These are phyloP conservation scores for Fusarium circinatum DNA, from an alignment of 2,329 filamentous ascomycete genomes.

Conservation along the genomic window DNA sequence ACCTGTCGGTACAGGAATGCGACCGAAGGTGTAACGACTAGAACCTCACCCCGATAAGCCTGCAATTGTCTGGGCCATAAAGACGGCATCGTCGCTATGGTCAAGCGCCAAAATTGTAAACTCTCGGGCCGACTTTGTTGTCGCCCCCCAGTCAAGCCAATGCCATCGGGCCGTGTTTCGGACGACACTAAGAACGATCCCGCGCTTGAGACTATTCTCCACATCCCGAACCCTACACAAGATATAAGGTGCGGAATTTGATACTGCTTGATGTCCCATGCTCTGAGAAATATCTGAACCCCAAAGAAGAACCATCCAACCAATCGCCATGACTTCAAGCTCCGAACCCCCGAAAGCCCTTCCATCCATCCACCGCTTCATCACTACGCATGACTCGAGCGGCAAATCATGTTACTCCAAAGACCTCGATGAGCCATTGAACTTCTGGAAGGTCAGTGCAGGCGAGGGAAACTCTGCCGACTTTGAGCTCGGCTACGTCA, in stretches of 20 bases:
- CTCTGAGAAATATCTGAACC: background rate
- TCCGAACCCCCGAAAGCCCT: background rate
- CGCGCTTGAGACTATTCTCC: background rate
- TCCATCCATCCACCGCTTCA: background rate
- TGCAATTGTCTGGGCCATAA: background rate
- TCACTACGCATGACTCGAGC: background rate
- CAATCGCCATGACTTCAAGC: background rate
- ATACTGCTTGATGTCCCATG: background rate
- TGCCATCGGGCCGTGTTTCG: background rate
- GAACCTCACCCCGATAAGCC: background rate
- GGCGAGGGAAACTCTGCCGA: background rate
- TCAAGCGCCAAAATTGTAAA: no score
- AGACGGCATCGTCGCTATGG: background rate
- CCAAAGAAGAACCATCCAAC: no score
- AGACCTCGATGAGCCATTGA: background rate
- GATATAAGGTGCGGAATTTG: background rate
- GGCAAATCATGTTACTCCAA: background rate
- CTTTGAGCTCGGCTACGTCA: background rate
- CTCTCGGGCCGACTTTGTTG: background rate
- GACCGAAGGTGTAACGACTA: background rate
- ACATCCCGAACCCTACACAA: background rate
- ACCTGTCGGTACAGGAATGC: background rate
- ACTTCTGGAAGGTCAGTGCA: background rate
- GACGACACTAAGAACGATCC: background rate
- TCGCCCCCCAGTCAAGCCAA: background rate